A percentile compares a stretch with the other conserved stretches of the same genome.
phyloP scores from a whole-genome alignment of 371 early-diverging fungal genomes.

The Phascolomyces articulosus region DNA sequence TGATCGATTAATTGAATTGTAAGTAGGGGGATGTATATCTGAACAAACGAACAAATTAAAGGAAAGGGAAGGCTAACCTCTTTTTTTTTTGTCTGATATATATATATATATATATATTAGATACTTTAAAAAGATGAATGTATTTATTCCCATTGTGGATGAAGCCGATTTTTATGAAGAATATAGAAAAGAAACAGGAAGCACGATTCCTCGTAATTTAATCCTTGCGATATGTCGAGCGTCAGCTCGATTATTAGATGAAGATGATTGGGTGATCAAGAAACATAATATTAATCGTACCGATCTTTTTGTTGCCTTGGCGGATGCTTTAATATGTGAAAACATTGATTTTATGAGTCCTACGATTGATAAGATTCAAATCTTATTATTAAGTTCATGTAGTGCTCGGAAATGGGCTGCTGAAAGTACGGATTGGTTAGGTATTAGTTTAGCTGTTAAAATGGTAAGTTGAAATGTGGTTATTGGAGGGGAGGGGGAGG shows the following conservation, averaged over 20 bases:
- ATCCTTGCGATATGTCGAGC: constrained; percentile 27
- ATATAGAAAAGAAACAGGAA: constrained; percentile 10
- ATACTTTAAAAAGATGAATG: constrained; percentile 34
- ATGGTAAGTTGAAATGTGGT: constrained; percentile 22
- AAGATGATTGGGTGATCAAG: constrained; percentile 22
- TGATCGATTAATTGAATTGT: constrained; percentile 31
- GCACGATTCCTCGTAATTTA: constrained; percentile 9
- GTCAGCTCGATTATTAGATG: constrained; percentile 23
- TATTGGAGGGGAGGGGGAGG: background rate
- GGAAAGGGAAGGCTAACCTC: too few species aligned
- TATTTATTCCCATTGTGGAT: constrained; percentile 39
- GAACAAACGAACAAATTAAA: too few species aligned
- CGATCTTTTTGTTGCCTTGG: constrained; percentile 16
- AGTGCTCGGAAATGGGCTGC: constrained; percentile 32
- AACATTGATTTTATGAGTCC: constrained; percentile 34
- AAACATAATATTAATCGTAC: constrained; percentile 24
- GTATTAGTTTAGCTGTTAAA: constrained; percentile 43
- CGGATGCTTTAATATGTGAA: constrained; percentile 13
- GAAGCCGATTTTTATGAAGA: constrained; percentile 33
- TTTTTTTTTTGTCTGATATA: background rate
- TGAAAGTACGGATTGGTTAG: constrained; percentile 38
- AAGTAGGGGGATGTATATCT: too few species aligned
- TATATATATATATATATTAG: background rate
- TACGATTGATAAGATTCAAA: constrained; percentile 32
- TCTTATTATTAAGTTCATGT: constrained; percentile 25